phyloP scores from a whole-genome alignment of 2,329 filamentous ascomycete genomes.

The Xylaria sp. region DNA sequence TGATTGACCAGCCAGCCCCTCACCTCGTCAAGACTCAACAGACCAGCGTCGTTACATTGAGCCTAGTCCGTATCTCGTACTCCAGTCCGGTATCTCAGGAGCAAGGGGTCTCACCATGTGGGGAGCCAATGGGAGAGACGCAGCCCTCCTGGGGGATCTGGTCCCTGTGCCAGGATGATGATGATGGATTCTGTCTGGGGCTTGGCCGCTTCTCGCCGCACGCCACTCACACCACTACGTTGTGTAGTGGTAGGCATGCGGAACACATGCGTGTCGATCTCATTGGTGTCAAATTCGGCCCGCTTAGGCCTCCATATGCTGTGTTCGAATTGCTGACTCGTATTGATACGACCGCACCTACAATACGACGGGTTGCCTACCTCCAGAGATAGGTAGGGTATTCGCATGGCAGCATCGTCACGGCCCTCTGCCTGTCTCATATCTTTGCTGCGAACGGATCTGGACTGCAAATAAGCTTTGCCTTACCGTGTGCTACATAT shows the following conservation, averaged over 20 bases:
- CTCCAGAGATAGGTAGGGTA: not conserved
- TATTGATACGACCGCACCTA: not conserved
- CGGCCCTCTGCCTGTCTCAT: too few species aligned
- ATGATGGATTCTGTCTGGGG: too few species aligned
- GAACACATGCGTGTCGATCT: slow-evolving; percentile 2
- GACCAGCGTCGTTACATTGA: too few species aligned
- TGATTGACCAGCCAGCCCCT: not conserved
- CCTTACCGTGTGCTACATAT: not conserved
- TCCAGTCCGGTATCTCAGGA: not conserved
- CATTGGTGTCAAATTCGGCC: slow-evolving; percentile 5
- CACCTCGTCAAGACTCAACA: too few species aligned
- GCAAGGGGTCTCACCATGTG: not conserved
- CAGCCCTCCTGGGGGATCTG: too few species aligned
- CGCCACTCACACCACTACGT: not conserved
- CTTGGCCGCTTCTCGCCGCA: too few species aligned
- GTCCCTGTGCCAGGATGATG: too few species aligned
- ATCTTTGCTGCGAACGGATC: not conserved
- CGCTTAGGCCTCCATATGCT: slow-evolving; percentile 8
- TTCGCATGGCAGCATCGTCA: not conserved
- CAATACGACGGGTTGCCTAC: not conserved
- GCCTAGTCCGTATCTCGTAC: not conserved
- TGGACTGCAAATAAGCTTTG: not conserved
- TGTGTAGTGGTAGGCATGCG: too few species aligned
- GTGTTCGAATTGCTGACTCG: slow-evolving; percentile 4
- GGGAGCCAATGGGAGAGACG: too few species aligned